These are phyloP conservation scores for Acanthochlamys bracteata DNA, from an alignment of 106 monocot species.

Conservation along the genomic window DNA sequence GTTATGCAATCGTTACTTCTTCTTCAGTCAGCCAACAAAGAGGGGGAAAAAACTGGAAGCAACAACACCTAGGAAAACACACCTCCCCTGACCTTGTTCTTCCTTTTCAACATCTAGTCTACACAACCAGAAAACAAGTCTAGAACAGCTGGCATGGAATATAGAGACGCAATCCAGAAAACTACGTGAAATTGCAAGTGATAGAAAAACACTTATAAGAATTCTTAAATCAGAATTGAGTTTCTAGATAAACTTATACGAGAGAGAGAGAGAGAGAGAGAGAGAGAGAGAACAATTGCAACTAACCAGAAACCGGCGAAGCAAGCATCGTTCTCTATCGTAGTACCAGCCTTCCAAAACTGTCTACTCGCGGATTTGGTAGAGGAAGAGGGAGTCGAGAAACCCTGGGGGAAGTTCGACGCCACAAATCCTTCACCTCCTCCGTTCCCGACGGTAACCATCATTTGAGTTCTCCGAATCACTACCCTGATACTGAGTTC, in stretches of 20 bases:
- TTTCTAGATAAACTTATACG: background rate
- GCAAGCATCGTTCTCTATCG: constrained; percentile 16
- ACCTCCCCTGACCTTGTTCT: no score
- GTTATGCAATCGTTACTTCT: no score
- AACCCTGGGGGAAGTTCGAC: constrained; percentile 41
- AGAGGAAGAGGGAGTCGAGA: constrained; percentile 43
- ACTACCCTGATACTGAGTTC: constrained; percentile 35
- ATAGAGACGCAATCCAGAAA: no score
- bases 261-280: background rate
- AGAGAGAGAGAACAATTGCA: background rate
- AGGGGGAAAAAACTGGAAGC: no score
- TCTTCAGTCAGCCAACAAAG: no score
- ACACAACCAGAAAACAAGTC: no score
- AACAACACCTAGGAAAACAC: no score
- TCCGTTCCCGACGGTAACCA: background rate
- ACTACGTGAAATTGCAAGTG: no score
- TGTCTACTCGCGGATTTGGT: constrained; percentile 21
- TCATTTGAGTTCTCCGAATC: constrained; percentile 3
- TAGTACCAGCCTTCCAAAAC: constrained; percentile 93
- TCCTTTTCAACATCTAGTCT: no score
- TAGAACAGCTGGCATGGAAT: no score
- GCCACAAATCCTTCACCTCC: constrained; percentile 4
- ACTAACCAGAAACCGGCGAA: constrained; percentile 14
- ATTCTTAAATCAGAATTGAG: no score
- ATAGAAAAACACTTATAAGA: no score